Conservation (phyloP, 1,284 basidiomycete species). For the Rhodotorula sp. region DNA sequence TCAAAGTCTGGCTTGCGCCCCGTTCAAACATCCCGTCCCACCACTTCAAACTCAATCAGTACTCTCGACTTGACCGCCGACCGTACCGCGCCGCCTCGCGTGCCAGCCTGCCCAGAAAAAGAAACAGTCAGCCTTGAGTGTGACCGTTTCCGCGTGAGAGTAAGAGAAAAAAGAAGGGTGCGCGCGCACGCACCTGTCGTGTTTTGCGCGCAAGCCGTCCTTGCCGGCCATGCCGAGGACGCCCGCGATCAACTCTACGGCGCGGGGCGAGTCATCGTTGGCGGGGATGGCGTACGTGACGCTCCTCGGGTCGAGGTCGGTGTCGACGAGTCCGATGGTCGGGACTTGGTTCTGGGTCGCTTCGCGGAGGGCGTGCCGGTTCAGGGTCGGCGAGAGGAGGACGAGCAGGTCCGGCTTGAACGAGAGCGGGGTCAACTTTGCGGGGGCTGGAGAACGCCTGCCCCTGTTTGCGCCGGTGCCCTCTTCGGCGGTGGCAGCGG, state of each 20-base stretch:
- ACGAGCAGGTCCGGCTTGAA: slow-evolving; percentile 45
- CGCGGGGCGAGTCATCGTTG: slow-evolving; percentile 90
- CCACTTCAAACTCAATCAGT: not conserved
- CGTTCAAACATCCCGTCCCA: too few species aligned
- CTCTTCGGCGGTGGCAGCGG: not conserved
- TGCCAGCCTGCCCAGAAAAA: not conserved
- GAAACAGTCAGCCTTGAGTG: not conserved
- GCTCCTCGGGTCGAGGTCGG: slow-evolving; percentile 90
- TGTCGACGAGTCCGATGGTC: slow-evolving; percentile 73
- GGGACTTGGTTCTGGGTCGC: slow-evolving; percentile 52
- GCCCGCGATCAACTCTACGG: slow-evolving; percentile 85
- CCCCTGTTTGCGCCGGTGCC: not conserved
- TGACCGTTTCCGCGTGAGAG: too few species aligned
- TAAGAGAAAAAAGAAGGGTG: not conserved
- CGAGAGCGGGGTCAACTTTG: slow-evolving; percentile 23
- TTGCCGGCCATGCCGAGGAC: slow-evolving; percentile 87
- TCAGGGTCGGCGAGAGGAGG: slow-evolving; percentile 43
- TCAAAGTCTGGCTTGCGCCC: too few species aligned
- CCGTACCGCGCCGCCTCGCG: slow-evolving; percentile 5
- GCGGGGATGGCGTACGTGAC: slow-evolving; percentile 99
- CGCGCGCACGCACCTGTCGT: slow-evolving; percentile 14
- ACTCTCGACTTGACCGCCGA: not conserved
- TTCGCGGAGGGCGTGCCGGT: slow-evolving; percentile 50
- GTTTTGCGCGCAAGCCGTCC: slow-evolving; percentile 59
- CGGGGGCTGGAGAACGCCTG: not conserved